phyloP scores from a whole-genome alignment of 371 early-diverging fungal species.

The Lichtheimia corymbifera region DNA sequence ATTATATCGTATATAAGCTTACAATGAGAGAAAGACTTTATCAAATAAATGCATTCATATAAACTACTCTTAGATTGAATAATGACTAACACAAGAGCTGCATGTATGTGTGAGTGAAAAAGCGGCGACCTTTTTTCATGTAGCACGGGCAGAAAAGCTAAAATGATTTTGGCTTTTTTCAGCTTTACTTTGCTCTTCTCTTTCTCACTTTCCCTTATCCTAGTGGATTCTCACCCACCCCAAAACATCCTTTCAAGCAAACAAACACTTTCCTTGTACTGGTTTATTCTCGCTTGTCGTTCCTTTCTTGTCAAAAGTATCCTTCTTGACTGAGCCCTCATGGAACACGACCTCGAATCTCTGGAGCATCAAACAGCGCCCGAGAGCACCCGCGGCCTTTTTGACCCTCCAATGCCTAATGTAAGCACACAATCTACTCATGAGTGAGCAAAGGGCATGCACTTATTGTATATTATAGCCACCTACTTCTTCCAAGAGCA shows the following conservation, averaged over 20 bases:
- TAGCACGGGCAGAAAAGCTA: conserved; percentile 8
- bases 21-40: too few species aligned
- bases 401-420: conserved; percentile 41
- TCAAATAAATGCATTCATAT: too few species aligned
- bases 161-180: conserved; percentile 3
- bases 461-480: too few species aligned
- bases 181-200: conserved; percentile 13
- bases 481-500: neutral
- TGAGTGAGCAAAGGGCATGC: neutral
- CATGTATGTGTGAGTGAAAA: too few species aligned
- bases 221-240: conserved; percentile 1
- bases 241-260: conserved; percentile 8
- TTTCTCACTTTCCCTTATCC: conserved; percentile 6
- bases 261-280: conserved; percentile 18
- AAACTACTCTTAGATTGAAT: too few species aligned
- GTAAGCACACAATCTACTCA: conserved; percentile 14
- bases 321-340: conserved; percentile 17
- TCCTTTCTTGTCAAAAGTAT: conserved; percentile 17
- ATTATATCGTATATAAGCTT: too few species aligned
- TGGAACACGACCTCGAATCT: conserved; percentile 36
- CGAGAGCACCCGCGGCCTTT: conserved; percentile 54
- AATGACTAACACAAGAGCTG: too few species aligned
- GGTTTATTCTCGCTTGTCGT: conserved; percentile 21
- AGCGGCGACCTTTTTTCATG: conserved; percentile 4
- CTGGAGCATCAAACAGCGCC: conserved; percentile 57